Conservation (phyloP, 495 filamentous ascomycete genomes). For the Neurospora tetrasperma region DNA sequence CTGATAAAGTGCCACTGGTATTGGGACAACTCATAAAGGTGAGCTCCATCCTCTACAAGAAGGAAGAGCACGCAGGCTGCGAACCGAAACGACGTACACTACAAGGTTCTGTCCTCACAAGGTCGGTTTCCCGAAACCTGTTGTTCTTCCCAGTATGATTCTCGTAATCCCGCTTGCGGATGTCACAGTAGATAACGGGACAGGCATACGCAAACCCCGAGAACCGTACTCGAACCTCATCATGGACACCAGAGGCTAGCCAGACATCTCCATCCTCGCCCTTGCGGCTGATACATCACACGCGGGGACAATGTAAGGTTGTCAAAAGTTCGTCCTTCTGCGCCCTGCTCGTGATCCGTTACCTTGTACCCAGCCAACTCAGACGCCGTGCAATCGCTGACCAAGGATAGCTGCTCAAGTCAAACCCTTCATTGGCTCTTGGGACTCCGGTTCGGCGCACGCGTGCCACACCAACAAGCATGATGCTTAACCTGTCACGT, state of each 20-base stretch:
- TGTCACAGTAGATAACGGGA: background rate
- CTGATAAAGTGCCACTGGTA: background rate
- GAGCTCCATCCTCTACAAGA: background rate
- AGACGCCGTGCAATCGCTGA: conserved; percentile 1
- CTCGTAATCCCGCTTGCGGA: background rate
- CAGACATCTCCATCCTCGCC: background rate
- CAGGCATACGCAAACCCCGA: background rate
- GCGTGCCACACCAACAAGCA: background rate
- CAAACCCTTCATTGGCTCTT: background rate
- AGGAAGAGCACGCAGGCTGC: background rate
- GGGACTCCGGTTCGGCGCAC: background rate
- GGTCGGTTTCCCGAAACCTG: background rate
- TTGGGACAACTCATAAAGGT: background rate
- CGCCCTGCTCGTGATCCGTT: background rate
- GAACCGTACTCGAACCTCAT: background rate
- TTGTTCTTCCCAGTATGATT: background rate
- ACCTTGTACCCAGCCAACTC: conserved; percentile 6
- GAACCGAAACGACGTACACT: background rate
- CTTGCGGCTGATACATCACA: background rate
- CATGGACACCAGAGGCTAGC: background rate
- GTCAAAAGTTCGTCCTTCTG: background rate
- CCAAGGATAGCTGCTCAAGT: background rate
- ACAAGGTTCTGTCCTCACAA: background rate
- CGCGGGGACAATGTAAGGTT: background rate
- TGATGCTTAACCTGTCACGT: background rate